Percentiles rank a stretch among this genome's conserved stretches.
These are phyloP conservation scores for Lodderomyces theae DNA, from an alignment of 1,139 yeast genomes.

Conservation along the genomic window DNA sequence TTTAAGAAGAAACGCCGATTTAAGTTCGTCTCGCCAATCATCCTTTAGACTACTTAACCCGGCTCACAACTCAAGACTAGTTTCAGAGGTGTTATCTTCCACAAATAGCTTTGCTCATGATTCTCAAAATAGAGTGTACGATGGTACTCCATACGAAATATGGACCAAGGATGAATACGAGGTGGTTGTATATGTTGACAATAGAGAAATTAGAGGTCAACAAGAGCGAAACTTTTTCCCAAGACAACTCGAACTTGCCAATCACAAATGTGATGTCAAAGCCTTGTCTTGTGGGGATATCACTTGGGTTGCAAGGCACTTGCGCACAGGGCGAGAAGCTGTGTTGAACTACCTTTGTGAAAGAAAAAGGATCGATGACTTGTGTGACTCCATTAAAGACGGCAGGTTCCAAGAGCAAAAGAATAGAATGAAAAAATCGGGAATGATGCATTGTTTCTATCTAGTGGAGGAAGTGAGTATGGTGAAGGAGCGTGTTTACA, in stretches of 20 bases:
- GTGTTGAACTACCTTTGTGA: constrained; percentile 81
- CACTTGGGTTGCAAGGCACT: constrained; percentile 80
- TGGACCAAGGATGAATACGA: constrained; percentile 49
- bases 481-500: constrained; percentile 25
- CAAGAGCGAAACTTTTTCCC: constrained; percentile 64
- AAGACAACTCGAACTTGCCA: constrained; percentile 48
- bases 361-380: constrained; percentile 84
- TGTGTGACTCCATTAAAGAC: constrained; percentile 77
- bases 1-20: background rate
- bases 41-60: constrained; percentile 4
- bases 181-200: constrained; percentile 68
- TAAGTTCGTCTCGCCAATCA: constrained; percentile 6
- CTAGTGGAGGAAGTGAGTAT: constrained; percentile 73
- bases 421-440: constrained; percentile 64
- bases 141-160: constrained; percentile 31
- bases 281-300: constrained; percentile 83
- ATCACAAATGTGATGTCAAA: constrained; percentile 52
- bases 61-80: constrained; percentile 8
- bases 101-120: constrained; percentile 20
- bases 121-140: constrained; percentile 19
- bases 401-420: constrained; percentile 90
- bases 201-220: constrained; percentile 68
- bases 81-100: constrained; percentile 6
- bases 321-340: constrained; percentile 55
- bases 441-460: constrained; percentile 66